phyloP scores from a whole-genome alignment of 441 rosid species.

The Euphorbia corollata region DNA sequence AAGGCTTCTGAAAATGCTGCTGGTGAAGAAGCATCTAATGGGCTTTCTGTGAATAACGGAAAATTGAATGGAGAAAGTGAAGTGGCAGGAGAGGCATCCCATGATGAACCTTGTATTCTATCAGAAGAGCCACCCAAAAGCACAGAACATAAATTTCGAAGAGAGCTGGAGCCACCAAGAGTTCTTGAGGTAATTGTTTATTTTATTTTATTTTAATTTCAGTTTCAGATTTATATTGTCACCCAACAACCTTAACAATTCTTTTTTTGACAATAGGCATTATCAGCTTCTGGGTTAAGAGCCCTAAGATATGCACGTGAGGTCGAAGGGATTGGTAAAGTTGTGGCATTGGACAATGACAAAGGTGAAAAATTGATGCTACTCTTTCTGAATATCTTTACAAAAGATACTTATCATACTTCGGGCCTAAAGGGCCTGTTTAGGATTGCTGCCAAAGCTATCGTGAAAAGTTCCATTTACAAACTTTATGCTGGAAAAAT shows the following conservation, averaged over 20 bases:
- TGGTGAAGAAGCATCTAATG: conserved; percentile 31
- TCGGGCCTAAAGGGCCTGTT: too few species aligned
- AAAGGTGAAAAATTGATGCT: conserved; percentile 40
- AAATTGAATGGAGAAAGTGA: conserved; percentile 47
- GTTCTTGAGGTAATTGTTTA: conserved; percentile 69
- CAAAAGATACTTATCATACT: too few species aligned
- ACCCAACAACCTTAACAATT: conserved; percentile 2
- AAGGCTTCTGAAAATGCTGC: conserved; percentile 28
- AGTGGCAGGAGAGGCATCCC: conserved; percentile 31
- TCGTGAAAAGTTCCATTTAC: too few species aligned
- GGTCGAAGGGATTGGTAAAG: conserved; percentile 83
- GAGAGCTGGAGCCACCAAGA: conserved; percentile 63
- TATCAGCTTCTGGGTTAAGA: conserved; percentile 92
- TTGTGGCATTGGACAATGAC: conserved; percentile 92
- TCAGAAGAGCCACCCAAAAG: conserved; percentile 40
- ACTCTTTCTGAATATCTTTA: too few species aligned
- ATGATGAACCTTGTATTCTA: conserved; percentile 33
- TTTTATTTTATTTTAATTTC: background rate
- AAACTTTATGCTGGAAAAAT: too few species aligned
- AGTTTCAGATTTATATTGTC: background rate
- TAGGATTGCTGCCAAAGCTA: too few species aligned
- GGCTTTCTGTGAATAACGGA: conserved; percentile 24
- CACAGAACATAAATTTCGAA: conserved; percentile 37
- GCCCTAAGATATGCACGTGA: conserved; percentile 90
- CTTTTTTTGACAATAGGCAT: conserved; percentile 44